Conservation (phyloP, 2,329 filamentous ascomycete genomes). For the Iodosphaeria phyllophila region DNA sequence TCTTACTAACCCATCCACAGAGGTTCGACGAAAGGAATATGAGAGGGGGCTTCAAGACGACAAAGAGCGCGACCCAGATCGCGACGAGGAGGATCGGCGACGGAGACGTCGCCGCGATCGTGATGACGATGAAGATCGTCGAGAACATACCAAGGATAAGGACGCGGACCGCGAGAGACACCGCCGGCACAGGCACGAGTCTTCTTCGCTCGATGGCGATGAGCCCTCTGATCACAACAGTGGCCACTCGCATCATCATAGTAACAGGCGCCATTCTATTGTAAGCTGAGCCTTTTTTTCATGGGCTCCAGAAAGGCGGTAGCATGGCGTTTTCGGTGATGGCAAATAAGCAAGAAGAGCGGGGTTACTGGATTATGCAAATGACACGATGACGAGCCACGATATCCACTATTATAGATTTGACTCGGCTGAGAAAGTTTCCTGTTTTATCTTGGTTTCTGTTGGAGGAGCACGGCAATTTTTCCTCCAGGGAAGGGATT, state of each 20-base stretch:
- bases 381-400: no score
- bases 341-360: no score
- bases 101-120: conserved; percentile 11
- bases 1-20: conserved; percentile 8
- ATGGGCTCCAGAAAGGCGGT: no score
- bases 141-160: conserved; percentile 11
- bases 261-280: no score
- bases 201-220: conserved; percentile 1
- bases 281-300: no score
- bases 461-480: no score
- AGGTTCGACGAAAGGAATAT: conserved; percentile 21
- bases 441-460: no score
- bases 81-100: conserved; percentile 14
- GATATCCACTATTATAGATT: no score
- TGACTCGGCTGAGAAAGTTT: no score
- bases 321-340: no score
- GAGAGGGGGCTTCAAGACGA: conserved; percentile 12
- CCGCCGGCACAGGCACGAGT: conserved; percentile 3
- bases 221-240: conserved; percentile 7
- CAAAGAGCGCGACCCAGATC: conserved; percentile 7
- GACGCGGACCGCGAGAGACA: conserved; percentile 9
- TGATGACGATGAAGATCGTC: conserved; percentile 13
- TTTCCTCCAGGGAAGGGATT: no score
- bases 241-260: conserved; percentile 5
- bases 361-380: no score